Percentiles rank a stretch among this genome's conserved stretches.
Conservation (phyloP, 139 green algal species). For the Diplosphaera chodatii region DNA sequence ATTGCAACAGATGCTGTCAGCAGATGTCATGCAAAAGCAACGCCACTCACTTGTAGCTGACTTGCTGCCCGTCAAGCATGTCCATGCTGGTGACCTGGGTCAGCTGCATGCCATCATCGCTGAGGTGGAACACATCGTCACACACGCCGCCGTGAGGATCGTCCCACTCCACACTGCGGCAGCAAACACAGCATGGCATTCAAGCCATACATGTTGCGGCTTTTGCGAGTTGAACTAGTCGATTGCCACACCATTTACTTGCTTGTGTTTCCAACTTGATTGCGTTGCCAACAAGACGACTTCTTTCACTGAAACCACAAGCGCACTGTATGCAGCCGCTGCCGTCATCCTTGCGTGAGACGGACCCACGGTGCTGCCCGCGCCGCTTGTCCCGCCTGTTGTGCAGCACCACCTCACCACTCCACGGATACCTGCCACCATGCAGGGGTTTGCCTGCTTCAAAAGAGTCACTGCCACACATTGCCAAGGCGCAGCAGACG, state of each 20-base stretch:
- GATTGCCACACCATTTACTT: too few species aligned
- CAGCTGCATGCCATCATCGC: not conserved
- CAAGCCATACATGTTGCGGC: too few species aligned
- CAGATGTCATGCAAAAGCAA: too few species aligned
- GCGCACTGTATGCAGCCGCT: not conserved
- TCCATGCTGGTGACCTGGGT: not conserved
- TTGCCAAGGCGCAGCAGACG: too few species aligned
- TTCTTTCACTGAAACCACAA: not conserved
- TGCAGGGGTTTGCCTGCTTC: too few species aligned
- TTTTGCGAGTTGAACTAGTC: too few species aligned
- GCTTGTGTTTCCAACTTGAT: too few species aligned
- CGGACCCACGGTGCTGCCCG: not conserved
- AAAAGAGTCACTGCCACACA: too few species aligned
- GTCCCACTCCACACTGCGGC: not conserved
- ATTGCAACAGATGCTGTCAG: too few species aligned
- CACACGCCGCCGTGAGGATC: not conserved
- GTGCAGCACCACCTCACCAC: not conserved
- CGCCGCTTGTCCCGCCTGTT: not conserved
- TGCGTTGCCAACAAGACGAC: too few species aligned
- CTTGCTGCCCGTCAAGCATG: not conserved
- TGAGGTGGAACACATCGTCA: not conserved
- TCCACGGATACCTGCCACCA: not conserved
- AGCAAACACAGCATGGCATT: too few species aligned
- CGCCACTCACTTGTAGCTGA: not conserved
- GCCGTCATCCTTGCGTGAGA: not conserved